phyloP scores from a whole-genome alignment of 73 alveolate species.

The Stentor roeselii region DNA sequence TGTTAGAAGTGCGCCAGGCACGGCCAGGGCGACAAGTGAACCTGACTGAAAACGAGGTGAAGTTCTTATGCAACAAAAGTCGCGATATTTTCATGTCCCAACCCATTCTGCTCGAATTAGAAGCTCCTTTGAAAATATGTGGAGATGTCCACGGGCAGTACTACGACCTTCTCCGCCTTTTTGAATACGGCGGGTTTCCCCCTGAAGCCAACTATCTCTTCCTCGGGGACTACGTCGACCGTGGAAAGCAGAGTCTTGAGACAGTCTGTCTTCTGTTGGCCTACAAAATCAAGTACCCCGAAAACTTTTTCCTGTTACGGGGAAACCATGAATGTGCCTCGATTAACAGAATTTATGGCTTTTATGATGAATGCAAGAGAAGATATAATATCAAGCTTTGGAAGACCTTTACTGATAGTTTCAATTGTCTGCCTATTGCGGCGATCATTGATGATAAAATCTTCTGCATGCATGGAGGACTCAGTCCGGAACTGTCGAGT shows the following conservation, averaged over 20 bases:
- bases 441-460: conserved; percentile 94
- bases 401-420: conserved; percentile 93
- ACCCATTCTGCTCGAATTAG: conserved; percentile 66
- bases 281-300: conserved; percentile 82
- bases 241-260: conserved; percentile 74
- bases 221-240: conserved; percentile 70
- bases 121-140: conserved; percentile 80
- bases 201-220: conserved; percentile 57
- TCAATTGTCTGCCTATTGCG: conserved; percentile 95
- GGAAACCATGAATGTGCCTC: no score
- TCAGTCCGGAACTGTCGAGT: conserved; percentile 83
- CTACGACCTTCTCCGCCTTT: conserved; percentile 70
- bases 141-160: conserved; percentile 88
- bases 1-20: conserved; percentile 74
- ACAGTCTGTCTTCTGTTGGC: conserved; percentile 81
- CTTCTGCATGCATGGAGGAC: conserved; percentile 96
- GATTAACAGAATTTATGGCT: no score
- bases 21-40: conserved; percentile 74
- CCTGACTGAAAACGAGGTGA: conserved; percentile 66
- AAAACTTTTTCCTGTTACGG: conserved; percentile 77
- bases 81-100: conserved; percentile 57
- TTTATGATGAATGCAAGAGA: no score
- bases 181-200: conserved; percentile 58
- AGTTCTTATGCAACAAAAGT: conserved; percentile 46
- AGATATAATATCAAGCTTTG: no score